Evolutionary conservation across 176 grass and related monocot species (phyloP).

Genomic region (Avena atlantica): DNA sequence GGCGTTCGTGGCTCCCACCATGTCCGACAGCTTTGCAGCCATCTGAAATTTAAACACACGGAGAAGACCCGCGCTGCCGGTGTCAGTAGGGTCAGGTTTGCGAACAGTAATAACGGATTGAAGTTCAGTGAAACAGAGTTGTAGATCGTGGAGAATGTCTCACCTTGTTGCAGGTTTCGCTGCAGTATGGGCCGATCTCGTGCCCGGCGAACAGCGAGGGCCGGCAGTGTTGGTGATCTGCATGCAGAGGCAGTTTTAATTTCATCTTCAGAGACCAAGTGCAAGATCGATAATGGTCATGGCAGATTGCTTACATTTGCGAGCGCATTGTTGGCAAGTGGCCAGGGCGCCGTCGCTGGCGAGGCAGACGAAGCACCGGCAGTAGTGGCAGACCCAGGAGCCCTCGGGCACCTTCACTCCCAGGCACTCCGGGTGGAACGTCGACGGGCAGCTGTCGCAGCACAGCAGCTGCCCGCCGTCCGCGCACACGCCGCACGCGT

Average conservation of each 20-base stretch:
- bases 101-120: background rate
- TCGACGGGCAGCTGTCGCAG: conserved; percentile 82
- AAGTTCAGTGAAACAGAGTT: background rate
- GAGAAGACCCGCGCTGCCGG: too few species aligned
- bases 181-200: conserved; percentile 47
- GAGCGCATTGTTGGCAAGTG: conserved; percentile 63
- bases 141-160: background rate
- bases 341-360: conserved; percentile 41
- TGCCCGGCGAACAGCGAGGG: conserved; percentile 42
- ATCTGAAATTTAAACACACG: conserved; percentile 41
- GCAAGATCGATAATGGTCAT: background rate
- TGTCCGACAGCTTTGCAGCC: conserved; percentile 56
- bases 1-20: conserved; percentile 49
- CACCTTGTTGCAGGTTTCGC: conserved; percentile 80
- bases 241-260: background rate
- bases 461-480: conserved; percentile 78
- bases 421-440: conserved; percentile 82
- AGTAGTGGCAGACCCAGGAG: conserved; percentile 77
- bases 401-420: conserved; percentile 61
- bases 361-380: conserved; percentile 73
- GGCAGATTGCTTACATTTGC: conserved; percentile 53
- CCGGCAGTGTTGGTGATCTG: conserved; percentile 74
- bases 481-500: conserved; percentile 82
- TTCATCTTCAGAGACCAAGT: background rate
- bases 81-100: background rate